phyloP scores from a whole-genome alignment of 2,329 filamentous ascomycete genomes.

The Aspergillus sp. region DNA sequence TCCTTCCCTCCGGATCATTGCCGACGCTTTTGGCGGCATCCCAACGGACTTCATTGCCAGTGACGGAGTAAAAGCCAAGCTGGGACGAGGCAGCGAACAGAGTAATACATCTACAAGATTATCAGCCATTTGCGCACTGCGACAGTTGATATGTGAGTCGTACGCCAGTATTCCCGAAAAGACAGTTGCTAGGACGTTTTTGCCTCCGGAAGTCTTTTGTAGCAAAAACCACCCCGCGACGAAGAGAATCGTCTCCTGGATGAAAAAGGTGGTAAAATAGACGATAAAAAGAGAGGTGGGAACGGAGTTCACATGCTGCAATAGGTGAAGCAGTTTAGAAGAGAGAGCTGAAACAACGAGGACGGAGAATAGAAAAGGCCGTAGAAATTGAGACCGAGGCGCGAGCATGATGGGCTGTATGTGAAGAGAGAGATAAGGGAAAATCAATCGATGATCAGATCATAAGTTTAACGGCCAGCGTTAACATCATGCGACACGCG shows the following conservation, averaged over 20 bases:
- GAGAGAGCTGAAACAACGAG: conserved; percentile 19
- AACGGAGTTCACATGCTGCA: conserved; percentile 20
- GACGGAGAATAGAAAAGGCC: conserved; percentile 22
- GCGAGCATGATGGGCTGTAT: conserved; percentile 13
- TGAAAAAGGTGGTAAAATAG: conserved; percentile 27
- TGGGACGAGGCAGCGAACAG: conserved; percentile 21
- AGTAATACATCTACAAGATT: conserved; percentile 13
- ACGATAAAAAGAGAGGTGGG: conserved; percentile 14
- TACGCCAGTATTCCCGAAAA: conserved; percentile 18
- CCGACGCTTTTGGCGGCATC: conserved; percentile 23
- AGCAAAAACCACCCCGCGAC: conserved; percentile 16
- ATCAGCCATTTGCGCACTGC: no score
- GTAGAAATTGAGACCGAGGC: conserved; percentile 15
- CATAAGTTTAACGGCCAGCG: no score
- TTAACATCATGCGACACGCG: no score
- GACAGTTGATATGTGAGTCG: conserved; percentile 1
- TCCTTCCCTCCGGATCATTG: conserved; percentile 23
- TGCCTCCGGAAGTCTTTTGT: conserved; percentile 12
- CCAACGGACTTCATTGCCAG: conserved; percentile 27
- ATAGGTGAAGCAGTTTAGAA: conserved; percentile 23
- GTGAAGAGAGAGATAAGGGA: no score
- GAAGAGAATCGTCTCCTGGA: conserved; percentile 21
- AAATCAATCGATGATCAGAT: no score
- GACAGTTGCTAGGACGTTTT: conserved; percentile 10
- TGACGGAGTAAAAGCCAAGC: conserved; percentile 27